Base-by-base conservation (phyloP, 2,329 filamentous ascomycete species). In the Penicillium sp. region DNA sequence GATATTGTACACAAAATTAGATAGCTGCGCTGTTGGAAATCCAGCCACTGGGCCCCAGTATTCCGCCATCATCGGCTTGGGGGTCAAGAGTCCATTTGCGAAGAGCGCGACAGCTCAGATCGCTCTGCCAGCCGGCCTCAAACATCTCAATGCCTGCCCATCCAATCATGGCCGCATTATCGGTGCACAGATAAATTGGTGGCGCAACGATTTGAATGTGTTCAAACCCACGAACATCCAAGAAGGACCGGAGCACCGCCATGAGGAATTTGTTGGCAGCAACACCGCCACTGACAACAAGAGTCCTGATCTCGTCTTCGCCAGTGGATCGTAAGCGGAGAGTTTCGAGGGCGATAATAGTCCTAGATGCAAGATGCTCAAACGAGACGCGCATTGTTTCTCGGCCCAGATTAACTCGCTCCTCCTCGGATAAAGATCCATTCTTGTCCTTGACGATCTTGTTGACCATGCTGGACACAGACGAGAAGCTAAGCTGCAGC, bases 111-210 rank as follows among this genome's bases (percentile, higher is more conserved):
- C 84, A 78, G 23, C 74, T 76, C 48, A 91, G 63, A 18, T 80
- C 78, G 7, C 82, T 85, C 50, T 75, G 71, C 77, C 82, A 91
- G 0, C 92, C 91, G 1, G 81, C 82, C 68, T 87, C 80, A 64
- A 81, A 96, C 91, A 98, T 96, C 72, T 97, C 91, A 57, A 91
- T 79, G 0, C 87, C 93, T 1, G 91, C 78, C 92, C 93, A 97
- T 1, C 87, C 92, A 66, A 97, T 91, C 93, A 98, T 98, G 42
- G 90, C 89, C 10, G 93, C 93, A 69, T 98, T 97, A 64, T 98
- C 93, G 0, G 89, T 96, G 66, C 93, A 97, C 46, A 92, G 77
- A 37, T 78, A 75, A 8, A 81, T 70, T 2, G 90, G 90, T n/a
- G 93, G 92, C 47, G 86, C 87, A 27, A 85, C 71, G 6, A 96